Base-by-base conservation (phyloP, 2,329 filamentous ascomycete species). In the Ophiocordyceps australis region DNA sequence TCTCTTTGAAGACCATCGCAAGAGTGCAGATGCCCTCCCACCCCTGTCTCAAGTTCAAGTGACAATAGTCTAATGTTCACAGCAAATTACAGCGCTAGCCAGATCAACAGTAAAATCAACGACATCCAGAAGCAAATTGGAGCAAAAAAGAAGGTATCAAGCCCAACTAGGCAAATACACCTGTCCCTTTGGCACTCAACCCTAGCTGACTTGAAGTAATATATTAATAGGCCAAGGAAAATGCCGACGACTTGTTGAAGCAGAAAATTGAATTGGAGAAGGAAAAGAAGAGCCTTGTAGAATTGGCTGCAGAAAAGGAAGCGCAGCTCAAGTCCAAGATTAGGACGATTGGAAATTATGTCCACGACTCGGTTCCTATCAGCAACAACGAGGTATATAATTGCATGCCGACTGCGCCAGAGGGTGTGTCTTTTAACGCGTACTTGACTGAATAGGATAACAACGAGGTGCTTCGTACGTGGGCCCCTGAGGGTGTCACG, bases 41-140 rank as follows among this genome's bases (percentile, higher is more conserved):
- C 21, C 9, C 17, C 14, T 15, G 13, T 14, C 9, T 10, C n/a
- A 9, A 11, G 13, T n/a, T n/a, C n/a, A n/a, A n/a, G n/a, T n/a
- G n/a, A n/a, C n/a, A n/a, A n/a, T n/a, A n/a, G n/a, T n/a, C n/a
- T n/a, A n/a, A n/a, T n/a, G 9, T 3, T n/a, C 7, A 14, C 22
- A 53, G 49, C 77, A 28, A 68, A 80, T 32, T 89, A 86, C 45
- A 70, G 66, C 28, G 78, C 74, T 7, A 81, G 74, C 13, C 81
- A 92, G 49, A 66, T 89, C 38, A 77, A 76, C 37, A 73, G 72
- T 41, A 73, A 79, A 56, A 85, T 93, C 53, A 95, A 95, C 55
- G 73, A 68, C 13, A 66, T 82, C 17, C 80, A 92, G 50, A 93
- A 92, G 55, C 72, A 83, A 48, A 92, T 95, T 45, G 82, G 79